Evolutionary conservation across 306 rosid species (phyloP).

Genomic region (Carpinus fangiana): DNA sequence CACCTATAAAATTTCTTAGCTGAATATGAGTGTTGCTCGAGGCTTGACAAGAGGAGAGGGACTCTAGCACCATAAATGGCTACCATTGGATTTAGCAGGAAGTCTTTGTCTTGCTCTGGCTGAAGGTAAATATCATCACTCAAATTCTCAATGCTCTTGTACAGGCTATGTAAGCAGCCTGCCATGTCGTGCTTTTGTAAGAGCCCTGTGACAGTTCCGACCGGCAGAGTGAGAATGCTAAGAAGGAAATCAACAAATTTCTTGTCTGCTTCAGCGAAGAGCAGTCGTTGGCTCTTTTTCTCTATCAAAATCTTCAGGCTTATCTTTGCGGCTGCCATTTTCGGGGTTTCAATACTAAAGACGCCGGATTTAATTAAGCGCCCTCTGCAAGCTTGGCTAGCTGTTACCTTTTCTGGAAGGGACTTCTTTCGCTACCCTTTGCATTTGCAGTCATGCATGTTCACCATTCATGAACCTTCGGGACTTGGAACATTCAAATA

Average conservation of each 20-base stretch:
- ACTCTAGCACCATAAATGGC: background rate
- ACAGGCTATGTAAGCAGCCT: constrained; percentile 18
- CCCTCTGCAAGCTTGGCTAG: background rate
- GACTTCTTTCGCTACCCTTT: no score
- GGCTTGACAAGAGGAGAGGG: background rate
- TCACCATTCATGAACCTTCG: no score
- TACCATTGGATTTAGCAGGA: background rate
- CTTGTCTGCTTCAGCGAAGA: constrained; percentile 19
- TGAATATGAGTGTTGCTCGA: background rate
- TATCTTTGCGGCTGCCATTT: background rate
- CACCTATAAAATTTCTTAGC: no score
- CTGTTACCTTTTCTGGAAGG: no score
- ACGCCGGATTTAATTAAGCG: no score
- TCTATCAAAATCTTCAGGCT: constrained; percentile 24
- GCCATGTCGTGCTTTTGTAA: constrained; percentile 5
- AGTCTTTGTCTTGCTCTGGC: background rate
- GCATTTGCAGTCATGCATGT: no score
- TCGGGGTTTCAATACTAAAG: no score
- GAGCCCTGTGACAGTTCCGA: constrained; percentile 16
- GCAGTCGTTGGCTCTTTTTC: background rate
- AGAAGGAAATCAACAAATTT: constrained; percentile 28
- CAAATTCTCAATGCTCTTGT: constrained; percentile 23
- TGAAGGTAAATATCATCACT: background rate
- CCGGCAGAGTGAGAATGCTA: constrained; percentile 9
- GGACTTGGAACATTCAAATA: no score